phyloP scores from a whole-genome alignment of 1,139 yeast genomes.

The Geotrichum fermentans region DNA sequence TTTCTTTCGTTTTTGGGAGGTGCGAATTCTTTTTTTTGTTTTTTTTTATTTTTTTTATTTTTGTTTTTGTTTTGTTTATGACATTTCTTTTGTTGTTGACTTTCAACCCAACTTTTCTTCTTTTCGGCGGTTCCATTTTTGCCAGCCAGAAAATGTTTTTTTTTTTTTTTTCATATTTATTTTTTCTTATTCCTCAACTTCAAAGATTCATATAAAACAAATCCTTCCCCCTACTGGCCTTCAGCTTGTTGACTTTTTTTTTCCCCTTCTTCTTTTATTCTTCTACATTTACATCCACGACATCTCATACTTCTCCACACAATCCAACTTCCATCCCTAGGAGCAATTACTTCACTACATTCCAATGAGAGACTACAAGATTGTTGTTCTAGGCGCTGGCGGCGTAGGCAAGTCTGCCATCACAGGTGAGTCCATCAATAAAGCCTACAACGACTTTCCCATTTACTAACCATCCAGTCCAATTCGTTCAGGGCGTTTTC shows the following conservation, averaged over 20 bases:
- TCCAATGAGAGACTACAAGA: conserved; percentile 47
- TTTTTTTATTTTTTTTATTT: not conserved
- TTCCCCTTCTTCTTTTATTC: not conserved
- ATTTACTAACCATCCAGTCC: conserved; percentile 24
- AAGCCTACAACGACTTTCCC: conserved; percentile 29
- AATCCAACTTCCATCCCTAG: not conserved
- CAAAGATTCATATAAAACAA: not conserved
- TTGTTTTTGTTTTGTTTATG: not conserved
- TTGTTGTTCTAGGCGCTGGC: conserved; percentile 96
- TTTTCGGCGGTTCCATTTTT: too few species aligned
- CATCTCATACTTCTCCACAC: too few species aligned
- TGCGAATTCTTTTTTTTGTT: not conserved
- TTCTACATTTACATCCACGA: too few species aligned
- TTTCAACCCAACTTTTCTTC: too few species aligned
- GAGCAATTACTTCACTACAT: too few species aligned
- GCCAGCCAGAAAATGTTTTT: too few species aligned
- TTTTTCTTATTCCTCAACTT: not conserved
- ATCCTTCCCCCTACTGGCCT: too few species aligned
- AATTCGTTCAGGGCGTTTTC: conserved; percentile 43
- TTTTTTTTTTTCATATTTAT: not conserved
- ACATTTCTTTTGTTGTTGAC: not conserved
- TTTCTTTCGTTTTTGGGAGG: not conserved
- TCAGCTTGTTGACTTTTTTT: too few species aligned
- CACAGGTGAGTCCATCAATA: conserved; percentile 41
- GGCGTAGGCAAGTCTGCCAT: conserved; percentile 96